Base-by-base conservation (phyloP, 192 early-diverging fungal species). In the Coemansia asiatica region DNA sequence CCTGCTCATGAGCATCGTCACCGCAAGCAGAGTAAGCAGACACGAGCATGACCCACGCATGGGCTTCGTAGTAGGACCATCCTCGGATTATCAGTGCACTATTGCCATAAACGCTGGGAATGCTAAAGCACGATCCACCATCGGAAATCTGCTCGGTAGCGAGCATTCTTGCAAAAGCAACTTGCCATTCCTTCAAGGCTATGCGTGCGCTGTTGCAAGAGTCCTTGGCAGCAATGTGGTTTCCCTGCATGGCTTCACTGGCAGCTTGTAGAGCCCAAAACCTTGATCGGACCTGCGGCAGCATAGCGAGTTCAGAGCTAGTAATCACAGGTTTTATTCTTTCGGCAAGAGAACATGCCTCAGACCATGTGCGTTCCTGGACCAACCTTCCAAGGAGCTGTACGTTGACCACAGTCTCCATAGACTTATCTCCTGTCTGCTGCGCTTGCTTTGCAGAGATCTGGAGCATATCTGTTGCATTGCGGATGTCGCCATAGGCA, bases 1-100 rank as follows among this genome's bases (percentile, higher is more conserved):
- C 68, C 36, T 68, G 67, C n/a, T 71, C 77, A 18, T 66, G 63
- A 0, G 23, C 33, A 27, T 66, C 54, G 18, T 72, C 70, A 44
- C 66, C 62, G 36, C 56, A 54, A 25, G 47, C 38, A 12, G 58
- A 64, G 26, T 56, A 46, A 19, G 72, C 72, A 5, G 77, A 74
- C 6, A 74, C 63, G 6, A 80, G 68, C 72, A 80, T 80, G 3
- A 66, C 68, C 77, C 77, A 80, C 2, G 68, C 77, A 59, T 80
- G 77, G 0, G 72, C 68, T 49, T 80, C 77, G 40, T 74, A 80
- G 56, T 80, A 80, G 29, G 64, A 63, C 61, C 72, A 70, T 0
- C 77, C 65, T 1, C 61, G 27, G 18, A 77, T 22, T 1, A 35
- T 13, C 35, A 70, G 51, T 5, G 33, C 51, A n/a, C 38, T 54